Conservation (phyloP, 768 basidiomycete genomes). For the Boletellus ananiceps region DNA sequence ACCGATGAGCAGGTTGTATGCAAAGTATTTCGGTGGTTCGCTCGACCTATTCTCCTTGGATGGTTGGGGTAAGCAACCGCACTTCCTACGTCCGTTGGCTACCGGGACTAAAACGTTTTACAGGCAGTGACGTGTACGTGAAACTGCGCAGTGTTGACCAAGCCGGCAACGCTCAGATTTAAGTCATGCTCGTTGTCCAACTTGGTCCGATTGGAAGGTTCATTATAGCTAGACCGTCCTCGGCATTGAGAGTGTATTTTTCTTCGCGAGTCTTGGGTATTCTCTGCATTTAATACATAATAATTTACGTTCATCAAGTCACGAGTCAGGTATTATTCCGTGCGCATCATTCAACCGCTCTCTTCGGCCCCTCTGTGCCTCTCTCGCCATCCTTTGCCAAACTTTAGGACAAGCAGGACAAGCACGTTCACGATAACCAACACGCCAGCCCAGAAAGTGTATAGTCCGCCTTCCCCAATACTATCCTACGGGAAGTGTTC, state of each 20-base stretch:
- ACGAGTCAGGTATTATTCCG: neutral
- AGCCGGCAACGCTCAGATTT: constrained; percentile 50
- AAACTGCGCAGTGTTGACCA: constrained; percentile 51
- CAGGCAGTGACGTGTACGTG: constrained; percentile 51
- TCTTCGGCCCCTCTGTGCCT: constrained; percentile 43
- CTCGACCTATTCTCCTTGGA: constrained; percentile 77
- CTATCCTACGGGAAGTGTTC: constrained; percentile 9
- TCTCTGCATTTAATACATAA: neutral
- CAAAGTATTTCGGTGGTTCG: constrained; percentile 83
- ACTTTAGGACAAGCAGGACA: constrained; percentile 53
- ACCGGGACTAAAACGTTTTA: neutral
- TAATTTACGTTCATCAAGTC: constrained; percentile 2
- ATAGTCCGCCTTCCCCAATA: constrained; percentile 30
- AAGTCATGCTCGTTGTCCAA: neutral
- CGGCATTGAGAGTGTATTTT: neutral
- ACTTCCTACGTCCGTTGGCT: neutral
- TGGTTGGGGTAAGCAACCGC: constrained; percentile 62
- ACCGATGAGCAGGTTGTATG: constrained; percentile 74
- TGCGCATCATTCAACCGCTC: neutral
- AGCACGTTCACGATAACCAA: constrained; percentile 49
- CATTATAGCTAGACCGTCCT: neutral
- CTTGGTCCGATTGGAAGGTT: neutral
- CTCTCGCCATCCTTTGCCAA: constrained; percentile 58
- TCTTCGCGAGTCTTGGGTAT: neutral
- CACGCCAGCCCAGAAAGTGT: constrained; percentile 45